phyloP scores from a whole-genome alignment of 176 grass and related monocot species.

The Juncus inflexus region DNA sequence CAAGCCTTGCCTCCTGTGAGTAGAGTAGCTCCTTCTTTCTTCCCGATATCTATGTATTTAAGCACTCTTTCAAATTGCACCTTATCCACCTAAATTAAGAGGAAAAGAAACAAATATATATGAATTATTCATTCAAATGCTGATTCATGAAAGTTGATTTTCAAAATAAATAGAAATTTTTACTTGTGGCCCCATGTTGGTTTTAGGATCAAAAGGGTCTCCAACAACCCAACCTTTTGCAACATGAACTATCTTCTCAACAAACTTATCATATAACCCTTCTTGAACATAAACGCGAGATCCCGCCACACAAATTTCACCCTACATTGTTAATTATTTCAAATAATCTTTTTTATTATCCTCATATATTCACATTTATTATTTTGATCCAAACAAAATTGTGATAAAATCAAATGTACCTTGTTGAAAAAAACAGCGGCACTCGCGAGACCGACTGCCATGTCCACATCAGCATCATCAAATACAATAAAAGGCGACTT shows the following conservation, averaged over 20 bases:
- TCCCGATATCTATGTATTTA: conserved; percentile 60
- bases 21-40: conserved; percentile 61
- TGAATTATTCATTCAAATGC: conserved; percentile 1
- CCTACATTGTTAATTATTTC: conserved; percentile 34
- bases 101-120: background rate
- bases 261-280: conserved; percentile 81
- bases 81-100: conserved; percentile 56
- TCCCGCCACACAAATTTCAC: conserved; percentile 68
- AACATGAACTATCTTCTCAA: conserved; percentile 46
- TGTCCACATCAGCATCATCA: conserved; percentile 79
- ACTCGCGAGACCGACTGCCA: conserved; percentile 51
- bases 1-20: conserved; percentile 76
- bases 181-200: conserved; percentile 79
- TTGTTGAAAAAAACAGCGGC: conserved; percentile 66
- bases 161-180: background rate
- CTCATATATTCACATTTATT: background rate
- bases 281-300: conserved; percentile 87
- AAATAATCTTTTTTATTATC: background rate
- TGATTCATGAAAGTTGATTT: background rate
- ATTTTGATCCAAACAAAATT: background rate
- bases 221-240: conserved; percentile 64
- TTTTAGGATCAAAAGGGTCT: conserved; percentile 67
- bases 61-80: conserved; percentile 77
- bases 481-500: conserved; percentile 83
- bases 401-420: conserved; percentile 25